Evolutionary conservation across 306 rosid species (phyloP).

Genomic region (Lablab purpureus): DNA sequence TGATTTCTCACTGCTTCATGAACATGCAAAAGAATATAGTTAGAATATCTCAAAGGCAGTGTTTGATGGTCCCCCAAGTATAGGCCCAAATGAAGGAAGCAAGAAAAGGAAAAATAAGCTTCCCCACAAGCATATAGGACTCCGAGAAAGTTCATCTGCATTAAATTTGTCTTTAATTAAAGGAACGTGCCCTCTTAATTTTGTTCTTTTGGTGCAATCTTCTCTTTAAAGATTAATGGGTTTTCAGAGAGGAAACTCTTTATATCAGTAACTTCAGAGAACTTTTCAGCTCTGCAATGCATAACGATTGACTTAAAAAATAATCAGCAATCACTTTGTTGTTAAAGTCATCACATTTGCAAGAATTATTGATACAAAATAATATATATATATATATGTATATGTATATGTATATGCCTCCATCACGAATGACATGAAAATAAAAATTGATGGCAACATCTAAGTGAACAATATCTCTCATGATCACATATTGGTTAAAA

Average conservation of each 20-base stretch:
- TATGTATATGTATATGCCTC: too few relatives aligned
- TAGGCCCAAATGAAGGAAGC: slow-evolving; percentile 12
- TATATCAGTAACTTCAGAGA: background rate
- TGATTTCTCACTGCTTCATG: background rate
- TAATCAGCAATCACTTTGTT: too few relatives aligned
- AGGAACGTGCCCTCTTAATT: background rate
- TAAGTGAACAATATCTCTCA: too few relatives aligned
- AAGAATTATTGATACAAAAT: too few relatives aligned
- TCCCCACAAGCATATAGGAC: background rate
- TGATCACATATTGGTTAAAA: too few relatives aligned
- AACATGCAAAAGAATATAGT: background rate
- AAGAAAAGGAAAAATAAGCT: too few relatives aligned
- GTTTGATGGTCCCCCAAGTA: background rate
- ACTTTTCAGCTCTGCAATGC: background rate
- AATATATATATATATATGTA: too few relatives aligned
- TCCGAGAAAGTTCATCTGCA: background rate
- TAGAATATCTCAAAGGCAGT: background rate
- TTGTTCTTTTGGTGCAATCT: background rate
- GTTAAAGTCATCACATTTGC: too few relatives aligned
- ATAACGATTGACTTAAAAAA: too few relatives aligned
- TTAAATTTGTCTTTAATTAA: background rate
- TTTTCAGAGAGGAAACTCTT: background rate
- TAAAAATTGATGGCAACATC: too few relatives aligned
- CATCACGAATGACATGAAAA: too few relatives aligned
- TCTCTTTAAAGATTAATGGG: background rate